Conservation (phyloP, 2,329 filamentous ascomycete species). For the Hortaea werneckii region DNA sequence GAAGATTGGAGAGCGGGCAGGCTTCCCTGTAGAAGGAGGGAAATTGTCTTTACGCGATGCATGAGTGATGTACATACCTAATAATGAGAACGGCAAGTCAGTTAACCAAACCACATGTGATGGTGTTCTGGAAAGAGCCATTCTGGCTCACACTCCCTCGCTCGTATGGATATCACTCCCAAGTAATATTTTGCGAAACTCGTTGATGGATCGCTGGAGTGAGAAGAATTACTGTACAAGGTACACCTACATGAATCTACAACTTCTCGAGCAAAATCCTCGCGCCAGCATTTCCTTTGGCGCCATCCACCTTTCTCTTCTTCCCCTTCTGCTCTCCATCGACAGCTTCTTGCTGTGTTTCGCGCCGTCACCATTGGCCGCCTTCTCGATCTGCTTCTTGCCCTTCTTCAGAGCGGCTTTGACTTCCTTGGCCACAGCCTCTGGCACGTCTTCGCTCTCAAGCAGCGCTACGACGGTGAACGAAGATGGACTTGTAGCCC, state of each 20-base stretch:
- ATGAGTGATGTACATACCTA: no score
- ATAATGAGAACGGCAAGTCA: no score
- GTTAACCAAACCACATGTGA: no score
- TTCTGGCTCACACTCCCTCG: no score
- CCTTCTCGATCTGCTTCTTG: constrained; percentile 59
- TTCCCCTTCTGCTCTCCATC: constrained; percentile 33
- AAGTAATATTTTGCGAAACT: no score
- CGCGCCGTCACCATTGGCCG: constrained; percentile 36
- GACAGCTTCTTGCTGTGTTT: not conserved
- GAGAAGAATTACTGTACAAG: no score
- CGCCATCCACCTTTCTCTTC: constrained; percentile 28
- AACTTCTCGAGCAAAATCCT: constrained; percentile 36
- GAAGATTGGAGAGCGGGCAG: no score
- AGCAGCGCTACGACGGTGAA: constrained; percentile 77
- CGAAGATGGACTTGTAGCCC: constrained; percentile 77
- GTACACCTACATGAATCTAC: not conserved
- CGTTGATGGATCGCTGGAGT: no score
- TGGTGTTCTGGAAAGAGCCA: no score
- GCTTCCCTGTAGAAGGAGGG: no score
- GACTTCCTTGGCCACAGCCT: constrained; percentile 56
- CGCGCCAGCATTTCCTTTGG: constrained; percentile 37
- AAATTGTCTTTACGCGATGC: no score
- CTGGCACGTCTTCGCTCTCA: constrained; percentile 56
- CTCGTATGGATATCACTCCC: no score
- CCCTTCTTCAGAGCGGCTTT: constrained; percentile 61